Evolutionary conservation across 352 stramenopile genomes (phyloP), one percentile per base, ranked within the genome.

Genomic region (Globisporangium alternatum): DNA sequence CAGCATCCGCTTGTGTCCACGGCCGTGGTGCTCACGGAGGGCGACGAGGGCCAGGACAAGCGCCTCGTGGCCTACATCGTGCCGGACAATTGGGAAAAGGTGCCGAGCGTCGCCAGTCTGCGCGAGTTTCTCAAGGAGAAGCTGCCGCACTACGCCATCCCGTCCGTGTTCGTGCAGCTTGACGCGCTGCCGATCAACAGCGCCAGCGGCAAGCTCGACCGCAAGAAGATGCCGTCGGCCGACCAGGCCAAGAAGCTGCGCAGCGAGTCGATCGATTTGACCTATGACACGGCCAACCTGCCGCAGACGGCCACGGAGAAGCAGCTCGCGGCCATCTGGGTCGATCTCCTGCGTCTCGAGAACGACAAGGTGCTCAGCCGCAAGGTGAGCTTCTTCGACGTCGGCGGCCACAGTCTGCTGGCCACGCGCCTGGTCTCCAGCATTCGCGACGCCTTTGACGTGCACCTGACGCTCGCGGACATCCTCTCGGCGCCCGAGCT

Each of bases 31-130:
- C 77, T 98, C 13, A 96, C 90, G 0, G 88, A 98, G 68, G 91
- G 83, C 28, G 78, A 83, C 19, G 83, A 92, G 37, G 83, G 83
- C 4, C 71, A 94, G 31, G 89, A 96, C 65, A 98, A 98, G 70
- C 86, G 92, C 13, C 78, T 98, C 5, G 90, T 98, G 30, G 93
- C 91, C 0, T 98, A 98, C 70, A 90, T 97, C 62, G 84, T 95
- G 8, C 83, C 86, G 9, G 83, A 90, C 56, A 78, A 83, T 43
- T 90, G 78, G 80, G 76, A 89, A 52, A 78, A 78, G 22, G 70
- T 88, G 52, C 83, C 83, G 37, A 89, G 76, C 41, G 79, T 80
- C 21, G 79, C 75, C 43, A 87, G 76, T 54, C 73, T 94, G 47
- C 81, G 82, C 22, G 69, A 79, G 53, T 89, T 89, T 52, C 57